These are phyloP conservation scores for Paraleonurus japonicus DNA, from an alignment of 257 asterid genomes.

Conservation along the genomic window DNA sequence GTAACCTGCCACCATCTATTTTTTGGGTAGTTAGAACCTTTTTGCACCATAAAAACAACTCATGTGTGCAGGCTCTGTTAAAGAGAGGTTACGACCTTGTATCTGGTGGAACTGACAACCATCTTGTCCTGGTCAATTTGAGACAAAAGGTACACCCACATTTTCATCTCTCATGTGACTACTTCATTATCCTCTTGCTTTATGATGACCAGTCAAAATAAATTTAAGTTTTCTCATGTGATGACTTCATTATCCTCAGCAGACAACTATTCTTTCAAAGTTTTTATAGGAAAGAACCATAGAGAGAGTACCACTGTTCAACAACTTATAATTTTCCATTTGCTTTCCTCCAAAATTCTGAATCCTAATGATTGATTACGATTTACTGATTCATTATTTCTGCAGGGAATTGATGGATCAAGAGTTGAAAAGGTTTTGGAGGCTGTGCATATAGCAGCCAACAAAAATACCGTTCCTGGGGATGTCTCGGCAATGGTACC, in stretches of 20 bases:
- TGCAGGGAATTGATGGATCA: slow-evolving; percentile 97
- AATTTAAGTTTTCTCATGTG: too few species aligned
- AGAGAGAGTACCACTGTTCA: neutral
- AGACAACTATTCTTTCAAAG: neutral
- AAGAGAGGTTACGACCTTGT: slow-evolving; percentile 75
- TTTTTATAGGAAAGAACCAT: neutral
- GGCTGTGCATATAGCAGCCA: slow-evolving; percentile 93
- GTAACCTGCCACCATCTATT: neutral
- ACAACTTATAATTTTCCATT: neutral
- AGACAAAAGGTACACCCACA: slow-evolving; percentile 57
- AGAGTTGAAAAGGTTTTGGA: slow-evolving; percentile 94
- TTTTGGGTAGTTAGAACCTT: slow-evolving; percentile 2
- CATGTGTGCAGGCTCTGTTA: slow-evolving; percentile 59
- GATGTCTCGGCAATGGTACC: slow-evolving; percentile 99
- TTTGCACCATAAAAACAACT: neutral
- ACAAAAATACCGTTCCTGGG: slow-evolving; percentile 96
- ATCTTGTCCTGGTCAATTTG: slow-evolving; percentile 87
- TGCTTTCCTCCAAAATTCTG: neutral
- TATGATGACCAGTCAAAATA: neutral
- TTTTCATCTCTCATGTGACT: neutral
- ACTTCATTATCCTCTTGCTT: slow-evolving; percentile 1
- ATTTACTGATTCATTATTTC: neutral
- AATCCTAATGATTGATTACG: neutral
- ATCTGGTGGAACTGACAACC: slow-evolving; percentile 98
- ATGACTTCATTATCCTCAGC: too few species aligned